Evolutionary conservation across 768 basidiomycete species (phyloP).

Genomic region (Panus rudis): DNA sequence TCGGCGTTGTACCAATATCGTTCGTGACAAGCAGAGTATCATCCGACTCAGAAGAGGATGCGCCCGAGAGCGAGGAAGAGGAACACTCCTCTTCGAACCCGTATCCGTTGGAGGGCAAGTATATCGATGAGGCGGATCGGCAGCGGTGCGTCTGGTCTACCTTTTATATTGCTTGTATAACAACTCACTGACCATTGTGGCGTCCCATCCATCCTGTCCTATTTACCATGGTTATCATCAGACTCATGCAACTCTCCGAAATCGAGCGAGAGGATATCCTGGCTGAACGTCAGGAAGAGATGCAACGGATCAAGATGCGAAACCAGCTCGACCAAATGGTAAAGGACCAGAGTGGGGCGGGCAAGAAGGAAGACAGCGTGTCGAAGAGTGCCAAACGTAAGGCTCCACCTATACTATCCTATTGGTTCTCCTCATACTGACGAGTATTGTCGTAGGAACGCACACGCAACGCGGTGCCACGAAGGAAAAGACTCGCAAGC

Average conservation of each 20-base stretch:
- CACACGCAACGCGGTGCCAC: conserved; percentile 67
- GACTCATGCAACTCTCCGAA: conserved; percentile 75
- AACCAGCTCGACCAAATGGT: conserved; percentile 69
- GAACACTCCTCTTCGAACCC: conserved; percentile 45
- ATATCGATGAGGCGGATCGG: conserved; percentile 77
- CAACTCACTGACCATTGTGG: conserved; percentile 14
- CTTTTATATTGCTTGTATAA: conserved; percentile 10
- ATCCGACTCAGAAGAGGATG: conserved; percentile 45
- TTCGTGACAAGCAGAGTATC: neutral
- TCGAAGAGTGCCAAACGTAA: conserved; percentile 73
- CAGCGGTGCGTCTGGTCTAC: conserved; percentile 52
- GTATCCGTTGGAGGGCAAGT: conserved; percentile 91
- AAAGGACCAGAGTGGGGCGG: conserved; percentile 48
- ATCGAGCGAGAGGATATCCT: conserved; percentile 86
- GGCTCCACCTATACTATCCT: conserved; percentile 16
- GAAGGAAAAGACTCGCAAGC: conserved; percentile 71
- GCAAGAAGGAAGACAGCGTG: conserved; percentile 49
- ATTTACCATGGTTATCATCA: conserved; percentile 24
- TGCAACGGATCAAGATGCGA: conserved; percentile 67
- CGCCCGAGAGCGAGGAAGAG: conserved; percentile 58
- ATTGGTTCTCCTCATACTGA: neutral
- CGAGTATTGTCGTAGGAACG: conserved; percentile 50
- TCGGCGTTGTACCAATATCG: no score
- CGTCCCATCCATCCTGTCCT: neutral
- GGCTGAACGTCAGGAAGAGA: conserved; percentile 72